phyloP scores from a whole-genome alignment of 768 basidiomycete species.

The Sutorius australiensis region DNA sequence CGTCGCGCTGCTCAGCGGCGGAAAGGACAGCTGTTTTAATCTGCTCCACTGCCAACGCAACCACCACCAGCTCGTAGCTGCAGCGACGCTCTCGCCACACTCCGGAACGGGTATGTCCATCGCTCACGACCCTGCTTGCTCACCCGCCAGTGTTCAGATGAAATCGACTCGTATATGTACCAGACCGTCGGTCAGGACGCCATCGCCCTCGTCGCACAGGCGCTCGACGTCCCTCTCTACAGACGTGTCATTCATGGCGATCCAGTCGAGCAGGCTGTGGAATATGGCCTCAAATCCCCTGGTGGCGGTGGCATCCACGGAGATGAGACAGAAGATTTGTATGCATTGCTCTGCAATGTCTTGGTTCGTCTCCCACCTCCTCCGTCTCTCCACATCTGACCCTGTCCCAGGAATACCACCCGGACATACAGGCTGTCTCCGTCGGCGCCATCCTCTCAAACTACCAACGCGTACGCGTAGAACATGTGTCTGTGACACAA shows the following conservation, averaged over 20 bases:
- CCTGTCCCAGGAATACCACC: slow-evolving; percentile 57
- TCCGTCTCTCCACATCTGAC: neutral
- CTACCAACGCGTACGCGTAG: slow-evolving; percentile 94
- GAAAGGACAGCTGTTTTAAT: slow-evolving; percentile 97
- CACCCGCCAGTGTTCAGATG: slow-evolving; percentile 55
- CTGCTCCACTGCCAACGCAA: slow-evolving; percentile 83
- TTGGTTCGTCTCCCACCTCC: slow-evolving; percentile 52
- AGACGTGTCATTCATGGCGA: slow-evolving; percentile 75
- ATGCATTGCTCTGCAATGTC: slow-evolving; percentile 64
- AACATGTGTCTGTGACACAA: slow-evolving; percentile 76
- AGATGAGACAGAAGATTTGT: slow-evolving; percentile 96
- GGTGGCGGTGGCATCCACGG: slow-evolving; percentile 54
- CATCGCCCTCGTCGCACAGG: slow-evolving; percentile 78
- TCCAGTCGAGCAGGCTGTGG: slow-evolving; percentile 74
- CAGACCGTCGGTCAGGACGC: slow-evolving; percentile 99
- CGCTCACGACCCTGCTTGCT: neutral
- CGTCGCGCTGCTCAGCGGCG: slow-evolving; percentile 91
- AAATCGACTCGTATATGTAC: slow-evolving; percentile 97
- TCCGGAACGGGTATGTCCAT: slow-evolving; percentile 68
- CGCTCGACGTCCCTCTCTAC: slow-evolving; percentile 84
- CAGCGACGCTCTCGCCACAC: slow-evolving; percentile 83
- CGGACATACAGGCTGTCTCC: slow-evolving; percentile 81
- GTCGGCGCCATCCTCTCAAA: slow-evolving; percentile 97
- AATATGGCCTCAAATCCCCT: slow-evolving; percentile 75
- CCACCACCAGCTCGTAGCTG: slow-evolving; percentile 82